A percentile compares a stretch with the other conserved stretches of the same genome.
Conservation (phyloP, 2,329 filamentous ascomycete genomes). For the Blastomyces percursus region DNA sequence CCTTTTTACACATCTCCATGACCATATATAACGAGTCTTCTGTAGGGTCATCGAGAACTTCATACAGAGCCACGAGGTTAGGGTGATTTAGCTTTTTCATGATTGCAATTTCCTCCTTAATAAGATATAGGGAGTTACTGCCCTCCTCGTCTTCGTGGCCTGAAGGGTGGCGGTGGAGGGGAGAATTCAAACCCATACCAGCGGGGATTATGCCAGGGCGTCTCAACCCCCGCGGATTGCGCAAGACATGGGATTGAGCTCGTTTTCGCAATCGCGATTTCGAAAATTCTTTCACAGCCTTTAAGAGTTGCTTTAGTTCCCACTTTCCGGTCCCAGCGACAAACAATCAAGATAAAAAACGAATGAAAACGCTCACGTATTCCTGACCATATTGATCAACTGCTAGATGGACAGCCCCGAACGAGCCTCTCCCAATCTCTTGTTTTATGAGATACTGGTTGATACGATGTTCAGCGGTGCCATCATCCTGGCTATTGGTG, state of each 20-base stretch:
- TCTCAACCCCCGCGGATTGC: conserved; percentile 46
- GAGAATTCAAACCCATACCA: conserved; percentile 50
- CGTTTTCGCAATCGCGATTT: conserved; percentile 82
- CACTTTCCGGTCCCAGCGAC: not conserved
- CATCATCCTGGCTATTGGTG: conserved; percentile 72
- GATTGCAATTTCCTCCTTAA: conserved; percentile 92
- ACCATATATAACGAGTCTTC: conserved; percentile 98
- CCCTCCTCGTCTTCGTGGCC: conserved; percentile 41
- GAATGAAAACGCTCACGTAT: conserved; percentile 55
- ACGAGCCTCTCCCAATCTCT: conserved; percentile 94
- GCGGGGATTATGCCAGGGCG: conserved; percentile 43
- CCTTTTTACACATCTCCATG: conserved; percentile 97
- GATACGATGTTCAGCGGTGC: conserved; percentile 69
- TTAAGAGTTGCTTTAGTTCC: conserved; percentile 9
- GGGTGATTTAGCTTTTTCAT: conserved; percentile 98
- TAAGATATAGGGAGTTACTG: conserved; percentile 69
- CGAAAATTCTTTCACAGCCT: conserved; percentile 97
- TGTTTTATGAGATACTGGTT: conserved; percentile 92
- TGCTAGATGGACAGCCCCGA: conserved; percentile 83
- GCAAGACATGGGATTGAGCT: conserved; percentile 78
- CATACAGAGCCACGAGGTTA: conserved; percentile 85
- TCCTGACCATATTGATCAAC: conserved; percentile 82
- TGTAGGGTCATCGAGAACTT: conserved; percentile 89
- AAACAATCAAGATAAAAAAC: not conserved
- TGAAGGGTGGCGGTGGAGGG: conserved; percentile 49